Conservation (phyloP, 1,284 basidiomycete species). For the Gomphus bonarii region DNA sequence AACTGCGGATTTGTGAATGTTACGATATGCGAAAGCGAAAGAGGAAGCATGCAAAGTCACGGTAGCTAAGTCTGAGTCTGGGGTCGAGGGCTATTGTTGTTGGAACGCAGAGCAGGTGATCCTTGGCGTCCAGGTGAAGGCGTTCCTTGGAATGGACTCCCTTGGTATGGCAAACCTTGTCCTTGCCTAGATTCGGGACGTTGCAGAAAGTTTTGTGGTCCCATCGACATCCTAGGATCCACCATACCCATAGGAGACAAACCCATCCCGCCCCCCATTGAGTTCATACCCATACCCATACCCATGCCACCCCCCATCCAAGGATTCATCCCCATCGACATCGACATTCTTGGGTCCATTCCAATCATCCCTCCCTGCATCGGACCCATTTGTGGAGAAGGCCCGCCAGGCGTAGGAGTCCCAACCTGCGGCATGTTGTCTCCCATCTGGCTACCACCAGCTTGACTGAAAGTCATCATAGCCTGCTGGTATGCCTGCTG, state of each 20-base stretch:
- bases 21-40: background rate
- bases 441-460: slow-evolving; percentile 38
- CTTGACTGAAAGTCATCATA: slow-evolving; percentile 79
- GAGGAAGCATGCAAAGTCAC: background rate
- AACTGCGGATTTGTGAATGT: background rate
- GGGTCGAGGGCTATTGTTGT: slow-evolving; percentile 8
- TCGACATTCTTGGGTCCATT: slow-evolving; percentile 40
- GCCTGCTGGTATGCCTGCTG: slow-evolving; percentile 86
- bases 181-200: background rate
- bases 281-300: slow-evolving; percentile 20
- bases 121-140: slow-evolving; percentile 4
- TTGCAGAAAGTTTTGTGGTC: background rate
- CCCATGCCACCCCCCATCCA: slow-evolving; percentile 22
- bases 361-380: slow-evolving; percentile 34
- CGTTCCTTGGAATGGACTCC: background rate
- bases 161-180: background rate
- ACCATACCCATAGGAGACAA: slow-evolving; percentile 6
- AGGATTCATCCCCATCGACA: slow-evolving; percentile 32
- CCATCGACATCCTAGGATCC: slow-evolving; percentile 8
- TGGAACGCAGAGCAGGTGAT: slow-evolving; percentile 8
- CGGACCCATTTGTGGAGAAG: slow-evolving; percentile 25
- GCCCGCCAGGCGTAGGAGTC: slow-evolving; percentile 45
- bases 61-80: background rate
- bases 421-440: slow-evolving; percentile 14
- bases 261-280: slow-evolving; percentile 6